Evolutionary conservation across 1,284 basidiomycete genomes (phyloP).

Genomic region (Chiua sp.): DNA sequence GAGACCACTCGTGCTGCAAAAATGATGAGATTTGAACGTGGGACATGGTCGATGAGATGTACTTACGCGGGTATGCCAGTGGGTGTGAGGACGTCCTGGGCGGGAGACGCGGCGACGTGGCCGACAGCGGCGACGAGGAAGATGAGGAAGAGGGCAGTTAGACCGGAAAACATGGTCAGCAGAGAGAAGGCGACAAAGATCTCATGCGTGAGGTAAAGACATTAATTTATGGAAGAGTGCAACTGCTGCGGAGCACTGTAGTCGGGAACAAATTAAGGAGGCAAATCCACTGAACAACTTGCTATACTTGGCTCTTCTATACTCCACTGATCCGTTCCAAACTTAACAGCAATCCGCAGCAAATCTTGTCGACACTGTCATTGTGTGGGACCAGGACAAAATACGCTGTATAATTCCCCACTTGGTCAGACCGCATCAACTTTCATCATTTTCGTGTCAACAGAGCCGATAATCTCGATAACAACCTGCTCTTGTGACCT

Average conservation of each 20-base stretch:
- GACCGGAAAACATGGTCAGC: not conserved
- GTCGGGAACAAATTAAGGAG: not conserved
- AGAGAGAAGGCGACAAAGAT: not conserved
- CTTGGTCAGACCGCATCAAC: no score
- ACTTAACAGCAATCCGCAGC: not conserved
- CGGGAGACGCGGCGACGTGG: constrained; percentile 13
- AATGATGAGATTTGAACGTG: not conserved
- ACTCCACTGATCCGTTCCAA: not conserved
- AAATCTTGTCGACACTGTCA: not conserved
- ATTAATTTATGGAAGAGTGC: not conserved
- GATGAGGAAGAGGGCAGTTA: constrained; percentile 12
- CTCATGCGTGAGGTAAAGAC: constrained; percentile 5
- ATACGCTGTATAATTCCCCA: no score
- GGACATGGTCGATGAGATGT: not conserved
- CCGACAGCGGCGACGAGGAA: not conserved
- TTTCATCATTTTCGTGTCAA: constrained; percentile 6
- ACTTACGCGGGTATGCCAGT: constrained; percentile 30
- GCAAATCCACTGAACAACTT: not conserved
- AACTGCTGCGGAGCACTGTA: constrained; percentile 10
- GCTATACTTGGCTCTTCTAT: not conserved
- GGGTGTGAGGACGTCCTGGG: constrained; percentile 8
- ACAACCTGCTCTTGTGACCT: constrained; percentile 4
- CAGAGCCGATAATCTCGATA: constrained; percentile 13
- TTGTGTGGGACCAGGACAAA: no score
- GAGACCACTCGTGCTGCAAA: constrained; percentile 23